Conservation (phyloP, 2,329 filamentous ascomycete genomes). For the Aspergillus sclerotialis region DNA sequence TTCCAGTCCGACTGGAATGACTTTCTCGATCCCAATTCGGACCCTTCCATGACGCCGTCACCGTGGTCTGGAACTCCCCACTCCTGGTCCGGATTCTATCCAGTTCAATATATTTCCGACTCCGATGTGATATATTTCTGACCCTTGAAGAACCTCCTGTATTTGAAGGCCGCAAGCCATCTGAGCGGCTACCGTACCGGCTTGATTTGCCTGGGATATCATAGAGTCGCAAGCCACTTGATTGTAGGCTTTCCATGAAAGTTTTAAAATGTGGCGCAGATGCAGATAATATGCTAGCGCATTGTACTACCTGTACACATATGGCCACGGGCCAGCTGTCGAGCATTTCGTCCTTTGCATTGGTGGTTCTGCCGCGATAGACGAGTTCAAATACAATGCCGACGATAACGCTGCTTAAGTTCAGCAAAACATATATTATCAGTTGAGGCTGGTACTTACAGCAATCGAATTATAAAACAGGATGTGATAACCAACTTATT, state of each 20-base stretch:
- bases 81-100: slow-evolving; percentile 7
- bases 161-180: too few species aligned
- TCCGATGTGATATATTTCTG: slow-evolving; percentile 6
- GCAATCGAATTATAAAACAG: slow-evolving; percentile 16
- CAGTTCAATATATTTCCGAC: slow-evolving; percentile 9
- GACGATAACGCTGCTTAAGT: slow-evolving; percentile 14
- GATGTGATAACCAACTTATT: slow-evolving; percentile 11
- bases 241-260: slow-evolving; percentile 22
- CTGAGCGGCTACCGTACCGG: not conserved
- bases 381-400: slow-evolving; percentile 16
- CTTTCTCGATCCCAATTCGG: slow-evolving; percentile 18
- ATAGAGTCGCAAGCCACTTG: slow-evolving; percentile 19
- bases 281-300: slow-evolving; percentile 21
- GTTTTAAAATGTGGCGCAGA: slow-evolving; percentile 25
- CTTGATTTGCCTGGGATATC: slow-evolving; percentile 6
- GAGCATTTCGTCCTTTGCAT: slow-evolving; percentile 12
- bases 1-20: slow-evolving; percentile 17
- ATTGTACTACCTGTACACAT: slow-evolving; percentile 12
- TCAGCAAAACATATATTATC: not conserved
- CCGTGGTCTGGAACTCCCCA: slow-evolving; percentile 9
- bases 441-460: slow-evolving; percentile 11
- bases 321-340: slow-evolving; percentile 15
- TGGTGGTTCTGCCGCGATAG: slow-evolving; percentile 8
- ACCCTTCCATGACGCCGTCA: slow-evolving; percentile 2
- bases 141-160: slow-evolving; percentile 9